Evolutionary conservation across 257 asterid genomes (phyloP).

Genomic region (Nicotiana tomentosiformis): DNA sequence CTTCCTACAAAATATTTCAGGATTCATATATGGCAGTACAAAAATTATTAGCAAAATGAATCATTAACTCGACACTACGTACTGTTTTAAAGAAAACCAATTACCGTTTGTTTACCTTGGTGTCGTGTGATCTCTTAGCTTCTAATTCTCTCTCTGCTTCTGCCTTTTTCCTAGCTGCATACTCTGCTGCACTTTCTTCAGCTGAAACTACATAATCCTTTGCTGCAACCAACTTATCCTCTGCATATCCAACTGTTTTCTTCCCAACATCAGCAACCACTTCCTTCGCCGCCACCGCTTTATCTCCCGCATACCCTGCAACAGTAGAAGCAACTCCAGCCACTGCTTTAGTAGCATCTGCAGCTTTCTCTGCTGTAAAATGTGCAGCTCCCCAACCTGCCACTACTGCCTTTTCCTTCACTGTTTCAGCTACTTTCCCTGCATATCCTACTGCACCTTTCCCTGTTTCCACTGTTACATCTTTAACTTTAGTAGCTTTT

Average conservation of each 20-base stretch:
- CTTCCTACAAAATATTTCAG: background rate
- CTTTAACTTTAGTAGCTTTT: slow-evolving; percentile 39
- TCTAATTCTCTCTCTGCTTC: slow-evolving; percentile 43
- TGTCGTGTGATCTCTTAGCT: slow-evolving; percentile 20
- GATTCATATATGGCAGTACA: background rate
- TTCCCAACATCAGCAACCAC: slow-evolving; percentile 61
- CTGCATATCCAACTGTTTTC: slow-evolving; percentile 33
- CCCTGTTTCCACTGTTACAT: slow-evolving; percentile 40
- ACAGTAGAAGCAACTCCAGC: slow-evolving; percentile 45
- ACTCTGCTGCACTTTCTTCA: slow-evolving; percentile 60
- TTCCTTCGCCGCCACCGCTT: slow-evolving; percentile 43
- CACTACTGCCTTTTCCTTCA: slow-evolving; percentile 52
- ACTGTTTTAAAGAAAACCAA: background rate
- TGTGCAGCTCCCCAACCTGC: slow-evolving; percentile 86
- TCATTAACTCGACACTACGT: background rate
- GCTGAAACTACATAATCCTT: slow-evolving; percentile 51
- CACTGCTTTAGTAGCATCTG: slow-evolving; percentile 51
- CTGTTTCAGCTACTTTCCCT: slow-evolving; percentile 40
- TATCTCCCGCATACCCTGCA: slow-evolving; percentile 49
- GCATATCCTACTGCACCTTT: slow-evolving; percentile 49
- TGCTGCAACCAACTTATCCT: slow-evolving; percentile 47
- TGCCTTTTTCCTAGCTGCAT: slow-evolving; percentile 58
- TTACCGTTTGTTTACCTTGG: slow-evolving; percentile 21
- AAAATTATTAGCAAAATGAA: background rate
- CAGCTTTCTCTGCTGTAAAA: slow-evolving; percentile 50